Conservation (phyloP, 257 asterid genomes). For the Osmanthus fragrans region DNA sequence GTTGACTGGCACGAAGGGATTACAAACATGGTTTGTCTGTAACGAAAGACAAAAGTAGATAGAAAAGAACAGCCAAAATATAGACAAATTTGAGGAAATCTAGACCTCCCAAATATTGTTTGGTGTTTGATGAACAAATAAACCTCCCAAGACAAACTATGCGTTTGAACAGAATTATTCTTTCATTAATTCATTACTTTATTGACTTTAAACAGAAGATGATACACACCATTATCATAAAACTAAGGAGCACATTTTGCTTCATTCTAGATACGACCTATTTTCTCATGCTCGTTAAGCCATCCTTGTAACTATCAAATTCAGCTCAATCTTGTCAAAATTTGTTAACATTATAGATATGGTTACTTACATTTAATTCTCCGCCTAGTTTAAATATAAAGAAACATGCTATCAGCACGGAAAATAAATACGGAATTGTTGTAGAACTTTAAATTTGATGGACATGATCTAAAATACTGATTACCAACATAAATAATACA, state of each 20-base stretch:
- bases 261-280: background rate
- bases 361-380: constrained; percentile 1
- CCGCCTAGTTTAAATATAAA: no score
- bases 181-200: background rate
- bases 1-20: background rate
- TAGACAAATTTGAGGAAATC: background rate
- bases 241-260: background rate
- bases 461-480: no score
- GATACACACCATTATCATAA: background rate
- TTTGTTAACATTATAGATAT: background rate
- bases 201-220: background rate
- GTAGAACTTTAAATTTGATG: no score
- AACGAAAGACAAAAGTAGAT: background rate
- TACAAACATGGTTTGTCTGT: background rate
- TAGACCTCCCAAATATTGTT: background rate
- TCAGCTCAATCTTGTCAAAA: background rate
- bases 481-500: no score
- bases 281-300: background rate
- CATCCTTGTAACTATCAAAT: constrained; percentile 1
- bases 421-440: no score
- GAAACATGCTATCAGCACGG: no score
- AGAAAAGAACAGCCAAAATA: background rate
- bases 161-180: background rate
- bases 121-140: background rate
- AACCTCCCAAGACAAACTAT: background rate